A percentile compares a stretch with the other conserved stretches of the same genome.
These are phyloP conservation scores for Macadamia tetraphylla DNA, from an alignment of 164 flowering plant species.

Conservation along the genomic window DNA sequence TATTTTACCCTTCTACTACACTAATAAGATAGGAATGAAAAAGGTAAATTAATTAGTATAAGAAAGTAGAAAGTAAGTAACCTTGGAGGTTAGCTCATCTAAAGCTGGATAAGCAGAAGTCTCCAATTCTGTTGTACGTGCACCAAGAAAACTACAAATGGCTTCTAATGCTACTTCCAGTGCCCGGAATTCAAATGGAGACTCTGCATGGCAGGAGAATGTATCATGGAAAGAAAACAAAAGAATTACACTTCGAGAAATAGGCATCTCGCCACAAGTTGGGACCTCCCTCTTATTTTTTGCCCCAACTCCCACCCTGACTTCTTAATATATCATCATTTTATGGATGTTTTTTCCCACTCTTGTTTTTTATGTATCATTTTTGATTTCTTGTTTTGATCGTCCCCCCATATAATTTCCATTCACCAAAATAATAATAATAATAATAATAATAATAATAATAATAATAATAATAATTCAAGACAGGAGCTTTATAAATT, in stretches of 20 bases:
- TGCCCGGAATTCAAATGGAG: slow-evolving; percentile 95
- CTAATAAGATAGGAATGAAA: too few species aligned
- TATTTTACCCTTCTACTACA: too few species aligned
- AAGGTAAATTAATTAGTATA: too few species aligned
- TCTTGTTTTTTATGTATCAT: too few species aligned
- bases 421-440: neutral
- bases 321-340: too few species aligned
- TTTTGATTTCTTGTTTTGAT: too few species aligned
- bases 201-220: slow-evolving; percentile 41
- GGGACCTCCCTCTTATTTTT: too few species aligned
- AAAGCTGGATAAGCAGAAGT: slow-evolving; percentile 91
- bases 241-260: neutral
- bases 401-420: too few species aligned
- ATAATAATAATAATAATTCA: neutral
- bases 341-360: too few species aligned
- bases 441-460: neutral
- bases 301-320: too few species aligned
- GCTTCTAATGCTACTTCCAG: slow-evolving; percentile 93
- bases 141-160: slow-evolving; percentile 88
- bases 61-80: slow-evolving; percentile 4
- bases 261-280: too few species aligned
- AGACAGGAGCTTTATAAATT: neutral
- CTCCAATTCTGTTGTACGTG: slow-evolving; percentile 84
- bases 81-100: slow-evolving; percentile 92
- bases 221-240: slow-evolving; percentile 4